Base-by-base conservation (phyloP, 257 asterid genomes). In the Eucommia ulmoides region DNA sequence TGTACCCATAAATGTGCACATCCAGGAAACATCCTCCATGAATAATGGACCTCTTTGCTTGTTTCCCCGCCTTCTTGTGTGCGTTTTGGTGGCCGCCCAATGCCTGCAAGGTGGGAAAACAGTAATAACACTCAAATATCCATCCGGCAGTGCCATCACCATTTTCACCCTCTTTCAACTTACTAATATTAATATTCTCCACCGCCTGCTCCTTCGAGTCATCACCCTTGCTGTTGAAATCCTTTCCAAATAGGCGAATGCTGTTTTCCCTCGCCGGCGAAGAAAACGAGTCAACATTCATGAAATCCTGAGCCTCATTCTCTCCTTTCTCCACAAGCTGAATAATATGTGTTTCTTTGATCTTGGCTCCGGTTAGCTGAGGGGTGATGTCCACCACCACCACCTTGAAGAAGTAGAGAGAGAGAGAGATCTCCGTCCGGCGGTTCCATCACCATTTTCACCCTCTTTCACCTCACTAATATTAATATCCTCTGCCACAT, bases 51-150 rank as follows among this genome's bases (percentile, higher is more conserved):
- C 92, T 74, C 61, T 84, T 49, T 92, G 74, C 49, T 82, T 88
- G n/a, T n/a, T n/a, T n/a, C n/a, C n/a, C n/a, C n/a, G n/a, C n/a
- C n/a, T n/a, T n/a, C n/a, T n/a, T n/a, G 76, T 88, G 97, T 7
- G 95, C 97, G 62, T 88, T 88, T 57, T 88, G 97, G 18, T 88
- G 97, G 29, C 97, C 97, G 17, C 97, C 97, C 0, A 88, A 80
- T 0, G 97, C 97, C 64, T 88, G 97, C 1, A 95, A 84, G 5
- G 97, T 88, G 0, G 95, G 94, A 72, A 88, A 75, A 59, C 95
- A 88, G 67, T 81, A 88, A 45, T 88, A 94, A 65, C 97, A 88
- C 50, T 79, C 97, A 58, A 84, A 88, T 55, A 72, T 81, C 23
- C 95, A 19, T 24, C 61, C 63, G 52, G n/a, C n/a, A n/a, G n/a